phyloP scores from a whole-genome alignment of 768 basidiomycete genomes.

The Kondoa malvinella region DNA sequence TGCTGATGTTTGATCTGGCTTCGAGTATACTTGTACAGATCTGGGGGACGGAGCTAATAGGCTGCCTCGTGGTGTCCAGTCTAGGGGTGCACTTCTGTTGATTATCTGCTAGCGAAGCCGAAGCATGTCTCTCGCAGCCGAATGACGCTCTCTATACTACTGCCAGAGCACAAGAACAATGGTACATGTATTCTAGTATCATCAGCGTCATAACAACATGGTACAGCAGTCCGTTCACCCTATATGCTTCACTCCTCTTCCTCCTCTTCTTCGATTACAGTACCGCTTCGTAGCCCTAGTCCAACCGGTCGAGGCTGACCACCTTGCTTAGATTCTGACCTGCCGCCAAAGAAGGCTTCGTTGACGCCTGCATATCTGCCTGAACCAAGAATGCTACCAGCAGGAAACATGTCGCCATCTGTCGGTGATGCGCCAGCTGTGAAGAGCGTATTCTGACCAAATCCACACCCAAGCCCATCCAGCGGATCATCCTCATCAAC shows the following conservation, averaged over 20 bases:
- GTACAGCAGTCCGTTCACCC: too few species aligned
- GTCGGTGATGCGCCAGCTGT: conserved; percentile 6
- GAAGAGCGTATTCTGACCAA: conserved; percentile 17
- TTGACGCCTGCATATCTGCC: conserved; percentile 17
- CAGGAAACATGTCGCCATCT: not conserved
- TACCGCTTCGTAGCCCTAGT: conserved; percentile 6
- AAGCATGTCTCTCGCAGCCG: too few species aligned
- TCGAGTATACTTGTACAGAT: too few species aligned
- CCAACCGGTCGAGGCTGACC: not conserved
- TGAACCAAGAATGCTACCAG: conserved; percentile 12
- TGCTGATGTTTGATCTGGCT: too few species aligned
- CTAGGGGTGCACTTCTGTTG: too few species aligned
- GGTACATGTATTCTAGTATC: too few species aligned
- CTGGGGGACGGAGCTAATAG: too few species aligned
- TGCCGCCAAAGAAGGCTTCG: not conserved
- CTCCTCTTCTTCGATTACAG: conserved; percentile 23
- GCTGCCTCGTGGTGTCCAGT: too few species aligned
- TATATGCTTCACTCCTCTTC: conserved; percentile 23
- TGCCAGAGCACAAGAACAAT: too few species aligned
- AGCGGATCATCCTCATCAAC: conserved; percentile 19
- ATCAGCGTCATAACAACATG: too few species aligned
- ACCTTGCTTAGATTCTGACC: not conserved
- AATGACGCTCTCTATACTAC: too few species aligned
- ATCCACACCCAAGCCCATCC: conserved; percentile 21
- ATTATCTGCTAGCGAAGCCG: too few species aligned